Evolutionary conservation across 805 yeast species (phyloP).

Genomic region (Candida ascalaphidarum): DNA sequence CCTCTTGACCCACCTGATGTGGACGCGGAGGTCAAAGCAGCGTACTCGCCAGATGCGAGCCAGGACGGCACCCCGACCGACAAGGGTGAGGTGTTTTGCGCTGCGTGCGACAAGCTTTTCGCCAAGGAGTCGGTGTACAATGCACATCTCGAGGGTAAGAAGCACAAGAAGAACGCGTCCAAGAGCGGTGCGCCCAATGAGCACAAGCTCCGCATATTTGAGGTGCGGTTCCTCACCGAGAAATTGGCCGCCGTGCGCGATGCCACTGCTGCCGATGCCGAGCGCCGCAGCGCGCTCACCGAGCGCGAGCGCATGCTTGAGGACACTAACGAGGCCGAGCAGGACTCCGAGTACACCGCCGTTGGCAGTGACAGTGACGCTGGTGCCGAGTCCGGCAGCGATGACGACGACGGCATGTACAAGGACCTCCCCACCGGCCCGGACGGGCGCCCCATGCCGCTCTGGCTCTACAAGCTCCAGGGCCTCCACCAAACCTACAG

Average conservation of each 20-base stretch:
- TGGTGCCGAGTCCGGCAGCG: slow-evolving; percentile 21
- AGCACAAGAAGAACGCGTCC: slow-evolving; percentile 49
- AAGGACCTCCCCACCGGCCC: slow-evolving; percentile 70
- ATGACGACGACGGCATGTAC: slow-evolving; percentile 28
- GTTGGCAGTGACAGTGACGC: slow-evolving; percentile 16
- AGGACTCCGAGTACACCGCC: slow-evolving; percentile 12
- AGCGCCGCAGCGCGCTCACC: slow-evolving; percentile 60
- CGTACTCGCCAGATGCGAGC: not conserved
- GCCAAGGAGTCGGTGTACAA: slow-evolving; percentile 56
- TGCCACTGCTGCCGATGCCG: slow-evolving; percentile 51
- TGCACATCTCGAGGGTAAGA: slow-evolving; percentile 67
- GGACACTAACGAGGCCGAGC: slow-evolving; percentile 25
- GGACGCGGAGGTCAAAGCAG: not conserved
- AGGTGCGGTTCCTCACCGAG: no score
- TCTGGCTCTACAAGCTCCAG: slow-evolving; percentile 84
- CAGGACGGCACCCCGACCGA: slow-evolving; percentile 8
- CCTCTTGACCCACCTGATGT: not conserved
- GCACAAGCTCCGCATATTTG: slow-evolving; percentile 24
- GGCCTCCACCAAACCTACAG: slow-evolving; percentile 66
- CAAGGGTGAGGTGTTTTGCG: slow-evolving; percentile 40
- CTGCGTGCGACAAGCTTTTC: slow-evolving; percentile 55
- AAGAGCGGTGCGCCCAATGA: slow-evolving; percentile 17
- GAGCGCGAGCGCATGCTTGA: slow-evolving; percentile 60
- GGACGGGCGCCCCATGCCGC: slow-evolving; percentile 89
- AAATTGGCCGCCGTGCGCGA: slow-evolving; percentile 32